phyloP scores from a whole-genome alignment of 805 yeast species.

The Blastobotrys parvus region DNA sequence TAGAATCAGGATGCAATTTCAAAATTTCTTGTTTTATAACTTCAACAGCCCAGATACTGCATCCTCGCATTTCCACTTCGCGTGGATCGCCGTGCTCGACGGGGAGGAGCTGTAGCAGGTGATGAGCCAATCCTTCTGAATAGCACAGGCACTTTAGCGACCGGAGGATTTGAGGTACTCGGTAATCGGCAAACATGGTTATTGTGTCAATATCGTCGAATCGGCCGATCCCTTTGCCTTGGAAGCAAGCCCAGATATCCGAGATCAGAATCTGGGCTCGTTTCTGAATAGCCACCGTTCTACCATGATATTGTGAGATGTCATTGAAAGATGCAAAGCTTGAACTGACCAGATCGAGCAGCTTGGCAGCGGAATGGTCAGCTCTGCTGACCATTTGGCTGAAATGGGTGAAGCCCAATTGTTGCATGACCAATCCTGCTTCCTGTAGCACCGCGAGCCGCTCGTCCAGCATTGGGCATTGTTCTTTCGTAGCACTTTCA shows the following conservation, averaged over 20 bases:
- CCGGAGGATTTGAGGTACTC: conserved; percentile 37
- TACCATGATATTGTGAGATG: conserved; percentile 22
- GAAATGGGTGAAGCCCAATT: conserved; percentile 13
- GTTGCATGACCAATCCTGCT: conserved; percentile 27
- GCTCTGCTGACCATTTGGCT: conserved; percentile 21
- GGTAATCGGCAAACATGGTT: conserved; percentile 41
- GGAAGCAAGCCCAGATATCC: conserved; percentile 38
- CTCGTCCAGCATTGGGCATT: conserved; percentile 29
- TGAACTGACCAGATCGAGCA: conserved; percentile 25
- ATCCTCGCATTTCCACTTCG: conserved; percentile 36
- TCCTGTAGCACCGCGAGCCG: conserved; percentile 29
- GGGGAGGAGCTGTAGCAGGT: conserved; percentile 16
- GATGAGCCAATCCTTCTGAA: conserved; percentile 19
- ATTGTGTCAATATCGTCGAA: conserved; percentile 33
- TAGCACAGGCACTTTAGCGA: conserved; percentile 31
- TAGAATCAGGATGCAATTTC: conserved; percentile 12
- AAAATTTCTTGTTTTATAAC: conserved; percentile 22
- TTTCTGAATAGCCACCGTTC: conserved; percentile 28
- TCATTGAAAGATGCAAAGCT: conserved; percentile 31
- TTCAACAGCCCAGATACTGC: conserved; percentile 37
- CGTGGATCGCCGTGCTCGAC: conserved; percentile 26
- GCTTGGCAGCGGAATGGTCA: conserved; percentile 25
- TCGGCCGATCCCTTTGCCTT: conserved; percentile 29
- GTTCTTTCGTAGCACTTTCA: conserved; percentile 25
- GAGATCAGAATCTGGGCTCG: conserved; percentile 37